phyloP scores from a whole-genome alignment of 768 basidiomycete genomes.

The Boletus tomentosulus region DNA sequence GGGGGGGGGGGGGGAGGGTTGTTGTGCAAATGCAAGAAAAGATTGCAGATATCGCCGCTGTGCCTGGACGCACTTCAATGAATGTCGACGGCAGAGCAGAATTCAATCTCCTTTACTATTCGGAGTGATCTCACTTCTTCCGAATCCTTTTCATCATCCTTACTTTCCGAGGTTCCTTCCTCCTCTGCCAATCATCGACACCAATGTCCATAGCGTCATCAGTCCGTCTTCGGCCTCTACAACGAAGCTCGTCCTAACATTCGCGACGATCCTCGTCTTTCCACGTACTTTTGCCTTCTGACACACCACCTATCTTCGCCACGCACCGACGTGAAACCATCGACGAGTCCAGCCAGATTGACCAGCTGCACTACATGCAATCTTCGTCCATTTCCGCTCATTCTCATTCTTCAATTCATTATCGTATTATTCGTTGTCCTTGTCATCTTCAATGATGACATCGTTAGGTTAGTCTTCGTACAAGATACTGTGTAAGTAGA shows the following conservation, averaged over 20 bases:
- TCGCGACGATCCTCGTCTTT: constrained; percentile 62
- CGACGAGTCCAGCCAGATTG: constrained; percentile 61
- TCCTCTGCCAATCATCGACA: constrained; percentile 45
- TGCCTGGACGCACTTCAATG: constrained; percentile 40
- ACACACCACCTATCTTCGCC: constrained; percentile 60
- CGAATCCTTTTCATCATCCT: constrained; percentile 63
- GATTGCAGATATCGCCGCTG: constrained; percentile 70
- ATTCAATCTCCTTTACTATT: constrained; percentile 48
- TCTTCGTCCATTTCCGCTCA: constrained; percentile 67
- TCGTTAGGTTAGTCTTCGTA: too few species aligned
- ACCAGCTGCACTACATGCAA: constrained; percentile 68
- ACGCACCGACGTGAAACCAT: constrained; percentile 67
- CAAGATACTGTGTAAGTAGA: too few species aligned
- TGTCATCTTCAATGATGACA: constrained; percentile 79
- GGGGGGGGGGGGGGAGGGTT: constrained; percentile 20
- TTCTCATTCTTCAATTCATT: constrained; percentile 33
- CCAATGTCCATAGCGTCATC: constrained; percentile 74
- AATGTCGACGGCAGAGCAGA: constrained; percentile 1
- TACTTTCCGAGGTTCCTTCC: constrained; percentile 42
- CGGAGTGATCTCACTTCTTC: constrained; percentile 75
- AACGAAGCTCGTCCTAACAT: constrained; percentile 62
- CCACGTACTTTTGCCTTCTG: constrained; percentile 77
- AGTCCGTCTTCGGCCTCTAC: too few species aligned
- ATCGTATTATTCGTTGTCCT: constrained; percentile 43
- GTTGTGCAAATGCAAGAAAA: constrained; percentile 49